Evolutionary conservation across 2,329 filamentous ascomycete species (phyloP).

Genomic region (Aspergillus uvarum): DNA sequence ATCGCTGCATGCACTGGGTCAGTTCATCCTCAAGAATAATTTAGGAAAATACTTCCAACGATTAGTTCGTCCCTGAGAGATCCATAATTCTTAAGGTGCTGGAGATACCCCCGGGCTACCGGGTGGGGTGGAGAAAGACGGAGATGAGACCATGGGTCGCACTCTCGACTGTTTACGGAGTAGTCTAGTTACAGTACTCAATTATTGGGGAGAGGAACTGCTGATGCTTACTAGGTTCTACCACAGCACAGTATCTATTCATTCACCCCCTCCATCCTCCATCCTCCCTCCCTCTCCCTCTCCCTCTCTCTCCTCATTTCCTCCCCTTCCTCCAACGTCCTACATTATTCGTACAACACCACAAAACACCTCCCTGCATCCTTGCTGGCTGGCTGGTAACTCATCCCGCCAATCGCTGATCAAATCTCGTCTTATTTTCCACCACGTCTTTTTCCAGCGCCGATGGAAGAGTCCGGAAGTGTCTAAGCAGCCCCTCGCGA

Average conservation of each 20-base stretch:
- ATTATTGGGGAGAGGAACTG: background rate
- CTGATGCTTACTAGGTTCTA: too few relatives aligned
- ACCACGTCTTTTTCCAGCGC: background rate
- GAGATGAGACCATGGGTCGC: background rate
- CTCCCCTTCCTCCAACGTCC: background rate
- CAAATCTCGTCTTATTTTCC: background rate
- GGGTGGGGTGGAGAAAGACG: background rate
- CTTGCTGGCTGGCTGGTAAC: constrained; percentile 17
- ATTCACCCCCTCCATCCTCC: background rate
- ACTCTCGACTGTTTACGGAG: background rate
- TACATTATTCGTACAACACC: background rate
- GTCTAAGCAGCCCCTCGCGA: background rate
- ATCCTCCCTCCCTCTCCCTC: background rate
- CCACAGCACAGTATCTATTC: background rate
- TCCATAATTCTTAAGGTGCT: background rate
- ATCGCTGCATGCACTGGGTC: background rate
- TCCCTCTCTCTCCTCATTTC: background rate
- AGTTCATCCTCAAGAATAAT: background rate
- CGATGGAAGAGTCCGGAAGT: background rate
- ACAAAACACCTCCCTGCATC: background rate
- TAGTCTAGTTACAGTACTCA: too few relatives aligned
- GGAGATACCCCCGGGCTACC: background rate
- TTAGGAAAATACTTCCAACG: background rate
- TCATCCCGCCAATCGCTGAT: constrained; percentile 19
- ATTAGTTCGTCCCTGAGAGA: background rate